Evolutionary conservation across 1,284 basidiomycete genomes (phyloP).

Genomic region (Trametes hirsuta): DNA sequence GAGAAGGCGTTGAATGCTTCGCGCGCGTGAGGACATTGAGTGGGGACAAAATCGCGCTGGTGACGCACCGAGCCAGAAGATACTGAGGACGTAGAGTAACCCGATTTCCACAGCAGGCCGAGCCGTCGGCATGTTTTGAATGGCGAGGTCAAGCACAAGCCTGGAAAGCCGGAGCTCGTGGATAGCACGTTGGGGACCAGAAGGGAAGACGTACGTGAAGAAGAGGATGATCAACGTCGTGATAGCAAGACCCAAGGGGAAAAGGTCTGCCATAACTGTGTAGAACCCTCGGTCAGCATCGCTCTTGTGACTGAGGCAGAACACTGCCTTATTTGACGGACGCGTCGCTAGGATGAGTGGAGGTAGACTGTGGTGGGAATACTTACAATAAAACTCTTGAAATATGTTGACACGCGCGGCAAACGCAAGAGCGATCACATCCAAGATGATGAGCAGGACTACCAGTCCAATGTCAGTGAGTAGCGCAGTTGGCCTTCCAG

Average conservation of each 20-base stretch:
- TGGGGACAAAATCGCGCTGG: too few species aligned
- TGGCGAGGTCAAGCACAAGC: conserved; percentile 45
- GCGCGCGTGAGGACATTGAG: too few species aligned
- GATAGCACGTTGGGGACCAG: not conserved
- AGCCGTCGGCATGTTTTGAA: conserved; percentile 46
- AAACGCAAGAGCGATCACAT: conserved; percentile 56
- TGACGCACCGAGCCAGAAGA: conserved; percentile 55
- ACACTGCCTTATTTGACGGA: not conserved
- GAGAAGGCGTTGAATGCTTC: conserved; percentile 64
- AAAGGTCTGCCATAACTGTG: conserved; percentile 58
- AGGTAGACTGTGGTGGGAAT: not conserved
- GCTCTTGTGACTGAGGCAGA: not conserved
- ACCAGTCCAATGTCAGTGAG: not conserved
- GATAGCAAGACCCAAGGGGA: conserved; percentile 60
- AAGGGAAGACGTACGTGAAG: conserved; percentile 39
- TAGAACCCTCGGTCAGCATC: not conserved
- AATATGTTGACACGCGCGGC: conserved; percentile 57
- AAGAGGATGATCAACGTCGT: conserved; percentile 49
- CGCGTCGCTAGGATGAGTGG: not conserved
- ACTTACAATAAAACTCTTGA: conserved; percentile 63
- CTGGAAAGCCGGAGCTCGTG: conserved; percentile 32
- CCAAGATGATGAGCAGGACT: conserved; percentile 43
- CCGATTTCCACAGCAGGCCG: conserved; percentile 53
- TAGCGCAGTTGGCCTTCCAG: too few species aligned
- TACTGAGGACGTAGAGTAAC: conserved; percentile 45